phyloP scores from a whole-genome alignment of 805 yeast genomes.

The Jamesozyma hellenica region DNA sequence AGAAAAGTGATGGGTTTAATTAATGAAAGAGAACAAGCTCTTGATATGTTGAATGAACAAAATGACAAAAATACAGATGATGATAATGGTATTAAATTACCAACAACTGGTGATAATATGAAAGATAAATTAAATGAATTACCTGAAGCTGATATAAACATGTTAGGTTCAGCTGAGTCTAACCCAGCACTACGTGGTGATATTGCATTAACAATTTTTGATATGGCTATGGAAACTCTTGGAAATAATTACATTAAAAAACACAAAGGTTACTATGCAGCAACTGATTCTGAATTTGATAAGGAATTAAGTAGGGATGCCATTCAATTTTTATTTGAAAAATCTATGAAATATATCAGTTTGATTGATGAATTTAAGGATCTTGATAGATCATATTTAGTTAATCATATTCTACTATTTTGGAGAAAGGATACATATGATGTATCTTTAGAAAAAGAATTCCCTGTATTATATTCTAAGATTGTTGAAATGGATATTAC shows the following conservation, averaged over 20 bases:
- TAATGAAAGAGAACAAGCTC: conserved; percentile 60
- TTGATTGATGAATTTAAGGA: conserved; percentile 62
- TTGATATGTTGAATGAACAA: conserved; percentile 33
- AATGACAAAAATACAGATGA: conserved; percentile 26
- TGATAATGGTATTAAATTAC: conserved; percentile 35
- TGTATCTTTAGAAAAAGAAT: conserved; percentile 18
- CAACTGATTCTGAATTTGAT: conserved; percentile 28
- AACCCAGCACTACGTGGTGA: conserved; percentile 73
- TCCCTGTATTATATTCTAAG: conserved; percentile 31
- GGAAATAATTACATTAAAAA: conserved; percentile 23
- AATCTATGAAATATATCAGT: conserved; percentile 38
- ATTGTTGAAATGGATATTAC: conserved; percentile 45
- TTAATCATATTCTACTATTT: conserved; percentile 51
- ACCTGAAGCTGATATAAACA: conserved; percentile 80
- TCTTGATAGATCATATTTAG: conserved; percentile 58
- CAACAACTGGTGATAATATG: conserved; percentile 44
- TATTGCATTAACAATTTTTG: conserved; percentile 58
- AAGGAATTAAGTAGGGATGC: conserved; percentile 19
- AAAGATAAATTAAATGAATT: conserved; percentile 57
- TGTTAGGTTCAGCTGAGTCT: conserved; percentile 77
- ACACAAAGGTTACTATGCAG: conserved; percentile 27
- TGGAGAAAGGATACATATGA: conserved; percentile 36
- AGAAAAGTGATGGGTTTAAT: conserved; percentile 72
- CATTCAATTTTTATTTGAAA: conserved; percentile 30
- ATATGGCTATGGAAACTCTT: conserved; percentile 49